These are phyloP conservation scores for Pseudogymnoascus sp. DNA, from an alignment of 2,329 filamentous ascomycete genomes.

Conservation along the genomic window DNA sequence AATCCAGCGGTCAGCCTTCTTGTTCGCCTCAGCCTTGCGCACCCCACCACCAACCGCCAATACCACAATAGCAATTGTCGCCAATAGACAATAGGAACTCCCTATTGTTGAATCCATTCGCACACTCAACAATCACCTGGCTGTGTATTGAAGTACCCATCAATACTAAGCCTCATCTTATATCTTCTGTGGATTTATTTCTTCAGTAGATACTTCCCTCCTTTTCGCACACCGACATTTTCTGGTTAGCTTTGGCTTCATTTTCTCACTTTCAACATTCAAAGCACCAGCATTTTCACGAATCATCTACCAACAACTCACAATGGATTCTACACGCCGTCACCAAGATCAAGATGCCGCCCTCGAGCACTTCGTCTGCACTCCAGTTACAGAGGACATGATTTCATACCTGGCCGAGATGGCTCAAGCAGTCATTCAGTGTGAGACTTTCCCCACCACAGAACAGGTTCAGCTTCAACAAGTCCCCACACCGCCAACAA, in stretches of 20 bases:
- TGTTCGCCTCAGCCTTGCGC: slow-evolving; percentile 1
- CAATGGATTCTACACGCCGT: neutral
- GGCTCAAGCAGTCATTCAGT: slow-evolving; percentile 71
- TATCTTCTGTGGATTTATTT: slow-evolving; percentile 8
- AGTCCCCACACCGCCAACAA: slow-evolving; percentile 34
- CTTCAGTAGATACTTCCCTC: slow-evolving; percentile 3
- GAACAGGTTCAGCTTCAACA: slow-evolving; percentile 24
- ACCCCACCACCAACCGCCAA: neutral
- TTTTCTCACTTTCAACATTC: slow-evolving; percentile 4
- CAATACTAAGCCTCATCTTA: slow-evolving; percentile 8
- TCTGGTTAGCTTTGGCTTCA: slow-evolving; percentile 6
- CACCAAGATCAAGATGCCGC: slow-evolving; percentile 44
- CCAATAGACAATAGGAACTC: slow-evolving; percentile 6
- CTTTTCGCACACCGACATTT: neutral
- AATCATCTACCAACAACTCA: neutral
- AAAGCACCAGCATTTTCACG: slow-evolving; percentile 3
- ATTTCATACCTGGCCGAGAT: slow-evolving; percentile 68
- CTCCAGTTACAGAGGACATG: slow-evolving; percentile 68
- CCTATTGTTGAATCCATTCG: slow-evolving; percentile 2
- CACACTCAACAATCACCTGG: slow-evolving; percentile 7
- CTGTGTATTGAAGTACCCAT: neutral
- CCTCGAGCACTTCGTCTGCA: slow-evolving; percentile 73
- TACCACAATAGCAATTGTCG: neutral
- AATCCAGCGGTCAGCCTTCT: slow-evolving; percentile 4
- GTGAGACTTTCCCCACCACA: slow-evolving; percentile 55